Evolutionary conservation across 331 rosid genomes (phyloP).

Genomic region (Malus hybrid): DNA sequence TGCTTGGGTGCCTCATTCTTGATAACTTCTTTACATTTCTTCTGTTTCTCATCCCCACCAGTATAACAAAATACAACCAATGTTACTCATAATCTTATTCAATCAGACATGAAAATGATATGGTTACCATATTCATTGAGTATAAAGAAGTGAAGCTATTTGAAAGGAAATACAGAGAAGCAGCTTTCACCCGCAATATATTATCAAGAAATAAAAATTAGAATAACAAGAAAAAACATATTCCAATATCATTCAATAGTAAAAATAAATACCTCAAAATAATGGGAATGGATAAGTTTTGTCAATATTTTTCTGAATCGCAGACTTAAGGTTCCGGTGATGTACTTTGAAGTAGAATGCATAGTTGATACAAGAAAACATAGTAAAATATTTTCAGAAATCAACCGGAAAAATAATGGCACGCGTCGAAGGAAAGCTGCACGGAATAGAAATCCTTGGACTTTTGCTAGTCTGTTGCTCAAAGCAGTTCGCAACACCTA

Average conservation of each 20-base stretch:
- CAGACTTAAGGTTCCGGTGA: slow-evolving; percentile 86
- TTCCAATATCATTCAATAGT: background rate
- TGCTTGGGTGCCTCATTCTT: background rate
- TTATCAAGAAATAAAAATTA: background rate
- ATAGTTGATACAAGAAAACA: slow-evolving; percentile 83
- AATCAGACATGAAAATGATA: background rate
- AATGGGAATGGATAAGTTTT: slow-evolving; percentile 77
- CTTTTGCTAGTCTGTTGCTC: slow-evolving; percentile 99
- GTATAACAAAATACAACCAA: background rate
- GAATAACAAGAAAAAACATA: background rate
- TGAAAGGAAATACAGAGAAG: background rate
- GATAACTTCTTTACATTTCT: background rate
- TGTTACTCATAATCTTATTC: background rate
- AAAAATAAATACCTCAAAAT: slow-evolving; percentile 69
- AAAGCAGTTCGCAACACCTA: slow-evolving; percentile 86
- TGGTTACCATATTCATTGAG: background rate
- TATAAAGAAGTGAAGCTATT: background rate
- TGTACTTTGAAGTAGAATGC: slow-evolving; percentile 80
- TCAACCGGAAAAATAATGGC: slow-evolving; percentile 77
- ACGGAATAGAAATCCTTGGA: slow-evolving; percentile 97
- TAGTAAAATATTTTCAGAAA: slow-evolving; percentile 80
- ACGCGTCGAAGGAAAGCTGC: slow-evolving; percentile 97
- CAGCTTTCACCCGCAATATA: background rate
- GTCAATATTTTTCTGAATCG: slow-evolving; percentile 93
- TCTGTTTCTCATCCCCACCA: background rate